Conservation (phyloP, 202 grass and related monocot species). For the Setaria viridis region DNA sequence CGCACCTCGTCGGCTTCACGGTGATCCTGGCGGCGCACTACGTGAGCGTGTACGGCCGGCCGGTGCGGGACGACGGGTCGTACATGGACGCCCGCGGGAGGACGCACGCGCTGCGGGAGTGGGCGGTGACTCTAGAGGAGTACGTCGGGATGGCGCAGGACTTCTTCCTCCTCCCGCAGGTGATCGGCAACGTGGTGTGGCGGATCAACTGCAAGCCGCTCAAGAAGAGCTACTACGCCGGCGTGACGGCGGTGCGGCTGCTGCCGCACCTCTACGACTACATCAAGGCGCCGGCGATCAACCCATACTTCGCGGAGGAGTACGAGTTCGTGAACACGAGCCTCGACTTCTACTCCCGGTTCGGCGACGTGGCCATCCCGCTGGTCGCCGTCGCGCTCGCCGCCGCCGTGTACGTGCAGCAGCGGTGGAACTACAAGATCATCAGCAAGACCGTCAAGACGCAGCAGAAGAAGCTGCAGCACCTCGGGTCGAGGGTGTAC, state of each 20-base stretch:
- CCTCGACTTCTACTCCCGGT: constrained; percentile 89
- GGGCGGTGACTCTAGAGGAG: constrained; percentile 82
- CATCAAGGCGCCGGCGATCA: constrained; percentile 74
- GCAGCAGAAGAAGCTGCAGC: constrained; percentile 87
- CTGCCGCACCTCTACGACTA: constrained; percentile 94
- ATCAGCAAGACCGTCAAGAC: constrained; percentile 74
- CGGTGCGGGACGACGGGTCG: constrained; percentile 42
- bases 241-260: constrained; percentile 76
- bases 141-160: constrained; percentile 86
- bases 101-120: constrained; percentile 77
- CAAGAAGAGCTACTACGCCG: constrained; percentile 78
- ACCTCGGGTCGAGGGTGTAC: constrained; percentile 83
- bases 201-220: constrained; percentile 79
- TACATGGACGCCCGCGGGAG: constrained; percentile 74
- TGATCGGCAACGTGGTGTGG: constrained; percentile 87
- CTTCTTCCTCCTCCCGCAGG: constrained; percentile 86
- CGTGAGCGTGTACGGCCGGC: constrained; percentile 55
- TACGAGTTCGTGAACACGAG: constrained; percentile 95
- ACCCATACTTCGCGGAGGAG: constrained; percentile 92
- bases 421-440: constrained; percentile 89
- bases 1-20: constrained; percentile 67
- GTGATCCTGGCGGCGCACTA: constrained; percentile 64
- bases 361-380: constrained; percentile 87
- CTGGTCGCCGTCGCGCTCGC: constrained; percentile 62
- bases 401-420: constrained; percentile 74